Base-by-base conservation (phyloP, 768 basidiomycete species). In the Tephrocybe sp. region DNA sequence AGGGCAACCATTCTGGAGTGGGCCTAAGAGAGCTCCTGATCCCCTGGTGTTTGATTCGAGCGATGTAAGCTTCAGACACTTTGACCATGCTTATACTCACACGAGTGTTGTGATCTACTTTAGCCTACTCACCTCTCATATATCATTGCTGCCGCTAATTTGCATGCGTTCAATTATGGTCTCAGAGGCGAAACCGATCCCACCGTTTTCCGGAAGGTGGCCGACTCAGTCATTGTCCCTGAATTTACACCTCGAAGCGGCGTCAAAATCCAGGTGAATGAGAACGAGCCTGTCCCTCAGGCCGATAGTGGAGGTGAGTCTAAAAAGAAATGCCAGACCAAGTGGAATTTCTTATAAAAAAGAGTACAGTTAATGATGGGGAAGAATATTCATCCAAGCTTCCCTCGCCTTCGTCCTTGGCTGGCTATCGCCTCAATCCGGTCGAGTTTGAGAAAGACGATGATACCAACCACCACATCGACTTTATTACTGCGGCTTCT, bases 381-480 rank as follows among this genome's bases (percentile, higher is more conserved):
- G 69, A 75, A 6, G 78, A 79, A 15, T 67, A 91, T 45, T 61
- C 80, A 42, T 77, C 83, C 55, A 78, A 86, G 54, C 73, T 99
- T 18, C 97, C 97, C 19, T 68, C 88, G 15, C 95, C 97, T 0
- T 91, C 94, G 2, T 90, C 91, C 15, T 73, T 99, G 34, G 94
- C 88, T 42, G 97, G 97, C n/a, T 99, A 94, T 72, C 88, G 97
- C 47, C 79, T 99, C 41, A 88, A 76, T 44, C 91, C 95, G 2
- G 95, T 94, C 42, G 94, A 97, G 61, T 99, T 99, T 57, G 97
- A 99, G 76, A 99, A 99, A 72, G 97, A 99, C 62, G 95, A 98
- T 60, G 97, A 99, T 64, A 81, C 88, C 43, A 99, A 99, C 70
- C 83, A 90, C 70, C 97, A 99, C 69, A 97, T 99, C 64, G 97